A percentile compares a stretch with the other conserved stretches of the same genome.
phyloP scores from a whole-genome alignment of 2,329 filamentous ascomycete species.

The Trichophyton rubrum region DNA sequence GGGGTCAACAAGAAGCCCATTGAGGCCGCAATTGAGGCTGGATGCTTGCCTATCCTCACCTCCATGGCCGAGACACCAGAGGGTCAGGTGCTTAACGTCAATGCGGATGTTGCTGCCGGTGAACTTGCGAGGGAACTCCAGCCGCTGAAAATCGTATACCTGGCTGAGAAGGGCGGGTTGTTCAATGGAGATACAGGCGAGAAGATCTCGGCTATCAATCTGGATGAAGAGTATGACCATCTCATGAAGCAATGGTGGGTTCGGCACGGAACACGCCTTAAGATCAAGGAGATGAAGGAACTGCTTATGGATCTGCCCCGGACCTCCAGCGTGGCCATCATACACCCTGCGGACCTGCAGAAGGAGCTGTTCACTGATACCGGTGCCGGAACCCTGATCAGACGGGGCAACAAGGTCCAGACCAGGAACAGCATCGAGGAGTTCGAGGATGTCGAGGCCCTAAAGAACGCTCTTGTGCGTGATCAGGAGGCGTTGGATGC shows the following conservation, averaged over 20 bases:
- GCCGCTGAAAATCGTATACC: conserved; percentile 92
- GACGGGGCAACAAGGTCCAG: conserved; percentile 79
- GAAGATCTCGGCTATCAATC: conserved; percentile 94
- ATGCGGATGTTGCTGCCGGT: conserved; percentile 90
- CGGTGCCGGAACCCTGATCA: conserved; percentile 83
- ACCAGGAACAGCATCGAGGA: conserved; percentile 58
- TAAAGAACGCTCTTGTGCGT: conserved; percentile 71
- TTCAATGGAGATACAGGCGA: conserved; percentile 88
- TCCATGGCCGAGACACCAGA: conserved; percentile 92
- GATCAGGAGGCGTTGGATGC: conserved; percentile 74
- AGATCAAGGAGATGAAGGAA: conserved; percentile 97
- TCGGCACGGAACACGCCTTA: conserved; percentile 82
- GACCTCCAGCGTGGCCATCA: conserved; percentile 91
- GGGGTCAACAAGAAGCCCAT: conserved; percentile 83
- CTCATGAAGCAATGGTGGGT: conserved; percentile 94
- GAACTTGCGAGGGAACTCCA: conserved; percentile 80
- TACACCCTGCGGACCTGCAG: conserved; percentile 88
- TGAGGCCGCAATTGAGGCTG: conserved; percentile 77
- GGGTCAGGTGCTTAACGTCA: conserved; percentile 90
- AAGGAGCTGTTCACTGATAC: conserved; percentile 96
- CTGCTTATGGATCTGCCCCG: conserved; percentile 77
- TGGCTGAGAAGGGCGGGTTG: conserved; percentile 94
- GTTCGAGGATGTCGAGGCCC: conserved; percentile 60
- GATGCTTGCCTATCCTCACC: conserved; percentile 84
- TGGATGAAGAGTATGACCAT: conserved; percentile 89